Percentiles rank a stretch among this genome's conserved stretches.
Evolutionary conservation across 164 flowering plant genomes (phyloP).

Genomic region (Tinospora cordifolia): DNA sequence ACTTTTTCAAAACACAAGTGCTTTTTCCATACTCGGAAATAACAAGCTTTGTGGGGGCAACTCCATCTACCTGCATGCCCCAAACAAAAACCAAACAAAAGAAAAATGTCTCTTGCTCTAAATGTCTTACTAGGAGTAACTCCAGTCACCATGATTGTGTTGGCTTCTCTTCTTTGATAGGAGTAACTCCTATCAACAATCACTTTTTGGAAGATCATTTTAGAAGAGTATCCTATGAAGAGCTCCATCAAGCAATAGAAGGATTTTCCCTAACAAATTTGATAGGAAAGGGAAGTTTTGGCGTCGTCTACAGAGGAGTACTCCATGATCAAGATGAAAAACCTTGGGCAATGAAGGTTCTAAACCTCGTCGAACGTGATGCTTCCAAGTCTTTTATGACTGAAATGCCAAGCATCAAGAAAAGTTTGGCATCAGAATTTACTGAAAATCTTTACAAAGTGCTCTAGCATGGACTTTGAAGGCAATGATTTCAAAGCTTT

Average conservation of each 20-base stretch:
- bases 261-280: slow-evolving; percentile 9
- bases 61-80: slow-evolving; percentile 1
- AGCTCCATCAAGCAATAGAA: slow-evolving; percentile 6
- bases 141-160: not conserved
- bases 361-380: not conserved
- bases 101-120: not conserved
- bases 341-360: not conserved
- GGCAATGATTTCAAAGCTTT: no score
- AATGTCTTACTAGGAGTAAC: not conserved
- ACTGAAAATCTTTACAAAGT: no score
- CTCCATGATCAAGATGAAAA: not conserved
- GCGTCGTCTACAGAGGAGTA: slow-evolving; percentile 5
- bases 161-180: not conserved
- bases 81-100: not conserved
- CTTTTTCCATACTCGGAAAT: slow-evolving; percentile 8
- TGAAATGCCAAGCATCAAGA: not conserved
- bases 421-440: no score
- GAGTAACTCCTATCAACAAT: no score
- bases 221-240: slow-evolving; percentile 2
- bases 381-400: slow-evolving; percentile 6
- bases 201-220: not conserved
- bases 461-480: no score
- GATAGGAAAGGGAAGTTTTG: slow-evolving; percentile 9
- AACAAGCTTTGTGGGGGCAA: slow-evolving; percentile 13
- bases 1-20: slow-evolving; percentile 8